A percentile compares a stretch with the other conserved stretches of the same genome.
Evolutionary conservation across 495 filamentous ascomycete genomes (phyloP).

Genomic region (Lentithecium fluviatile): DNA sequence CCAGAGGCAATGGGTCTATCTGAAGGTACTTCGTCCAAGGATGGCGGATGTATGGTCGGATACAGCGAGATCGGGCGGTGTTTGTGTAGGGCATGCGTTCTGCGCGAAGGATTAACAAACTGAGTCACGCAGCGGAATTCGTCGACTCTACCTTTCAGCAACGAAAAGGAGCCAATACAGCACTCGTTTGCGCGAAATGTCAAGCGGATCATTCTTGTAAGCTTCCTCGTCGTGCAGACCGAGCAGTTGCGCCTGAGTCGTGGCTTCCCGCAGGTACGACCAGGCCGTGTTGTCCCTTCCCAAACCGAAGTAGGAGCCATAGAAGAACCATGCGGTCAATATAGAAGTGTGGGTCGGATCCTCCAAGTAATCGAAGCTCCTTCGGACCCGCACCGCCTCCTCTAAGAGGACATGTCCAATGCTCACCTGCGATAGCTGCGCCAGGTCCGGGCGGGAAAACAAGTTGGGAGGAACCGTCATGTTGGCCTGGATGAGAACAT

Average conservation of each 20-base stretch:
- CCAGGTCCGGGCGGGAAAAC: constrained; percentile 14
- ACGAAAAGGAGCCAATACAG: constrained; percentile 73
- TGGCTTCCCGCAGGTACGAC: constrained; percentile 71
- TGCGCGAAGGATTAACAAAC: constrained; percentile 30
- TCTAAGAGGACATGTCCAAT: constrained; percentile 57
- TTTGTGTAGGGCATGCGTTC: constrained; percentile 75
- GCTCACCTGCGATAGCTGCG: constrained; percentile 23
- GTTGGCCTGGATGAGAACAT: constrained; percentile 80
- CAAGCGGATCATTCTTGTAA: constrained; percentile 52
- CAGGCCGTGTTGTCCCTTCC: constrained; percentile 71
- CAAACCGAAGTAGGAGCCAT: constrained; percentile 71
- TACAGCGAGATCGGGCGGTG: constrained; percentile 70
- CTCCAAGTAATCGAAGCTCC: constrained; percentile 72
- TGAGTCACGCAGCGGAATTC: neutral
- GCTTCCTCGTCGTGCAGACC: constrained; percentile 63
- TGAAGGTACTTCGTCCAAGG: constrained; percentile 50
- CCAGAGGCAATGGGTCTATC: constrained; percentile 50
- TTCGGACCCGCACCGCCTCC: constrained; percentile 72
- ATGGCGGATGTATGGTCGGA: constrained; percentile 62
- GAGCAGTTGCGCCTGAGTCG: constrained; percentile 54
- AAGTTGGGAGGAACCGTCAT: constrained; percentile 54
- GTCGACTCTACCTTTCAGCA: constrained; percentile 58
- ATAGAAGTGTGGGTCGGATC: constrained; percentile 64
- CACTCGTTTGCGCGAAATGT: constrained; percentile 55
- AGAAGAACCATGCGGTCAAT: constrained; percentile 78